Evolutionary conservation across 148 eudicot species (phyloP).

Genomic region (Polygonum maritimum): DNA sequence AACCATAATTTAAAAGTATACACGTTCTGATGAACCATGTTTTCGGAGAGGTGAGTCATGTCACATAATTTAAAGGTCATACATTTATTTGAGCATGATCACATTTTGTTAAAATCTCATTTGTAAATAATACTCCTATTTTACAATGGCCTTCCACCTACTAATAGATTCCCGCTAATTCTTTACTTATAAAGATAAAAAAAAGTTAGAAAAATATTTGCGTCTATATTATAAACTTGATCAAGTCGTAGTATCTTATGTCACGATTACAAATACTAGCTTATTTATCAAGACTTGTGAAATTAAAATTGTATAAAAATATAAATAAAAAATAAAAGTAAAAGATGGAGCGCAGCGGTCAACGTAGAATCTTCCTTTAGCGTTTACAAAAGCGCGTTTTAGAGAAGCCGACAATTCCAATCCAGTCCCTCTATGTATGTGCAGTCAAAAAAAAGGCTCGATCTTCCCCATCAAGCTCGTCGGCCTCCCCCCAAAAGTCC

Average conservation of each 20-base stretch:
- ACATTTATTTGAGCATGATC: no score
- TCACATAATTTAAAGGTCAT: no score
- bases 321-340: background rate
- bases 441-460: conserved; percentile 7
- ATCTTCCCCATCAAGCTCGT: background rate
- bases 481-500: conserved; percentile 13
- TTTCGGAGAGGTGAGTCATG: no score
- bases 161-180: no score
- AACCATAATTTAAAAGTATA: no score
- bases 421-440: background rate
- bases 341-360: conserved; percentile 22
- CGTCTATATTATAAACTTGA: background rate
- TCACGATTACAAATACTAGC: background rate
- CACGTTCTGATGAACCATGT: no score
- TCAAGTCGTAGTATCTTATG: background rate
- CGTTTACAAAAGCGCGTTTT: conserved; percentile 25
- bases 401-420: conserved; percentile 13
- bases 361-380: conserved; percentile 26
- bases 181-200: no score
- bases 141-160: no score
- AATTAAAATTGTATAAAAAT: background rate
- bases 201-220: background rate
- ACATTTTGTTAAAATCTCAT: no score
- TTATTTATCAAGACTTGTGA: background rate
- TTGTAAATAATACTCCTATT: no score